Percentiles rank a stretch among this genome's conserved stretches.
Conservation (phyloP, 192 early-diverging fungal species). For the Cladochytrium replicatum region DNA sequence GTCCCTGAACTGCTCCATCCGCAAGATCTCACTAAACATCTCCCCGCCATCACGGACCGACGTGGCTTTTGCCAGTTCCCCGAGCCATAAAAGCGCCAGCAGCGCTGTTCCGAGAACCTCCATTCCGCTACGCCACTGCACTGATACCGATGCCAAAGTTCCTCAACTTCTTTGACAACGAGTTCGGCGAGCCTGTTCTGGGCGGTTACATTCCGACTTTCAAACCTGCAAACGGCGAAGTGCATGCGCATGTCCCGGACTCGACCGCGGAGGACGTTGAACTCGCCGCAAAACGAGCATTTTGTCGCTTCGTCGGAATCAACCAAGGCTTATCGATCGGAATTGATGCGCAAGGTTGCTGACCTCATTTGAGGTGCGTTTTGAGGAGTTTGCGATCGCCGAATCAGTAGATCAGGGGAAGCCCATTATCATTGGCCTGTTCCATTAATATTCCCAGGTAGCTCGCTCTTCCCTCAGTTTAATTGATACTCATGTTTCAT, state of each 20-base stretch:
- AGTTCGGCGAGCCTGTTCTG: conserved; percentile 42
- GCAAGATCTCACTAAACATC: too few species aligned
- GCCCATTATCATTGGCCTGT: conserved; percentile 45
- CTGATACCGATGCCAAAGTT: too few species aligned
- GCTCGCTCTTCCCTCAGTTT: neutral
- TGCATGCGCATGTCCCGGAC: conserved; percentile 49
- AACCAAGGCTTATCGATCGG: conserved; percentile 27
- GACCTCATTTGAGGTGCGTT: conserved; percentile 39
- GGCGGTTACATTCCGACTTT: conserved; percentile 45
- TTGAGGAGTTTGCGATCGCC: conserved; percentile 52
- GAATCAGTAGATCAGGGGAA: conserved; percentile 76
- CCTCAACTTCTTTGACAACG: conserved; percentile 62
- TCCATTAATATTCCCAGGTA: conserved; percentile 49
- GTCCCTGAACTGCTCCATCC: too few species aligned
- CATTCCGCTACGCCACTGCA: too few species aligned
- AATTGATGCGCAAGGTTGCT: conserved; percentile 52
- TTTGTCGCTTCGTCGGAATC: conserved; percentile 57
- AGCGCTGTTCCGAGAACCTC: too few species aligned
- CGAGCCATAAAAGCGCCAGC: too few species aligned
- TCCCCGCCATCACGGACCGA: too few species aligned
- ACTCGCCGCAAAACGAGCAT: too few species aligned
- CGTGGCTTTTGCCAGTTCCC: too few species aligned
- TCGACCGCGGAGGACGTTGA: conserved; percentile 56
- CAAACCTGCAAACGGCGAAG: conserved; percentile 57
- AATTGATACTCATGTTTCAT: neutral